Conservation (phyloP, 2,329 filamentous ascomycete species). For the Epichloe elymi region DNA sequence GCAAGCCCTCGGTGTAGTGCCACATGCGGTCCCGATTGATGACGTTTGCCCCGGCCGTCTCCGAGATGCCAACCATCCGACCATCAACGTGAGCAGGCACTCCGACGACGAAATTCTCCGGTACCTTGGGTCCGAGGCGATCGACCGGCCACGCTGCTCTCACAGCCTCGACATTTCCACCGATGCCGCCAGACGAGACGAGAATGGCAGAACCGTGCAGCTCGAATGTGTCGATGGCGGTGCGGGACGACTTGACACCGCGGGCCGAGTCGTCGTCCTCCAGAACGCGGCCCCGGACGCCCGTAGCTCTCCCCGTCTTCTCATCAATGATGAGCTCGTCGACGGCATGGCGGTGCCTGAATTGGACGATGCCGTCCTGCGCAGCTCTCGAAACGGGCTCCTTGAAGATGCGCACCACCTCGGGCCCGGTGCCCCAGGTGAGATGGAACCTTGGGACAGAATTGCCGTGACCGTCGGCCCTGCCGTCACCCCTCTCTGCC, state of each 20-base stretch:
- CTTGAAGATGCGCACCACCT: constrained; percentile 43
- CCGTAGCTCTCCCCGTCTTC: constrained; percentile 35
- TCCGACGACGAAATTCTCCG: constrained; percentile 43
- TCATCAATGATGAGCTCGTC: constrained; percentile 43
- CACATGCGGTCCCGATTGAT: constrained; percentile 53
- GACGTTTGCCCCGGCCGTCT: constrained; percentile 37
- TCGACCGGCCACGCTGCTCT: constrained; percentile 45
- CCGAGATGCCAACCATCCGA: constrained; percentile 45
- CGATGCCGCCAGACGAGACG: constrained; percentile 45
- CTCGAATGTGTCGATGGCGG: constrained; percentile 37
- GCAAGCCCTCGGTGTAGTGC: constrained; percentile 51
- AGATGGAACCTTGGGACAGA: constrained; percentile 50
- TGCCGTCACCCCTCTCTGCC: constrained; percentile 46
- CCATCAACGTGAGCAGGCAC: constrained; percentile 53
- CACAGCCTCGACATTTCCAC: constrained; percentile 47
- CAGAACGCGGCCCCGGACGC: constrained; percentile 40
- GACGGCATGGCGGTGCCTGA: constrained; percentile 43
- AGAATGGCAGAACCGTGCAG: constrained; percentile 38
- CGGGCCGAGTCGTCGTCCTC: constrained; percentile 34
- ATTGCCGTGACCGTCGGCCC: constrained; percentile 45
- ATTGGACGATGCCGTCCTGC: constrained; percentile 38
- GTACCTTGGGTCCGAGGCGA: constrained; percentile 41
- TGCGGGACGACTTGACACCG: constrained; percentile 39
- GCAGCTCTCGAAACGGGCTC: constrained; percentile 42
- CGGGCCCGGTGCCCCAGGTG: constrained; percentile 48